Evolutionary conservation across 2,329 filamentous ascomycete species (phyloP).

Genomic region (Podosphaera aphanis): DNA sequence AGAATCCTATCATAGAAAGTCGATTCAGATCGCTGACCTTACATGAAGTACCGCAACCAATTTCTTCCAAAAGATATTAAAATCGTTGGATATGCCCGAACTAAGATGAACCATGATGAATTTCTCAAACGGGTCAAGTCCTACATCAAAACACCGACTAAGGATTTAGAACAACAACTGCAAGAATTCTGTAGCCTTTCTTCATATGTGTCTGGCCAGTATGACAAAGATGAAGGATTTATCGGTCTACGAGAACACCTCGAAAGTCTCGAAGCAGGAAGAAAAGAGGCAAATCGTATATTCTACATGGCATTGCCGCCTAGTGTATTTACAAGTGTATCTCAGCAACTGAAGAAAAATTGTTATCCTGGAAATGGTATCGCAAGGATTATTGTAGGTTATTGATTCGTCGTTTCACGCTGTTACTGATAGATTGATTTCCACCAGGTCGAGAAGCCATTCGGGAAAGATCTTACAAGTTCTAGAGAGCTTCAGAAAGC

Average conservation of each 20-base stretch:
- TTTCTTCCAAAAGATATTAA: constrained; percentile 92
- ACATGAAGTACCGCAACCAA: constrained; percentile 73
- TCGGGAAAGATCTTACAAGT: constrained; percentile 87
- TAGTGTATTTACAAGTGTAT: constrained; percentile 94
- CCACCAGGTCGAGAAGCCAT: constrained; percentile 83
- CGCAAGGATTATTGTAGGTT: constrained; percentile 71
- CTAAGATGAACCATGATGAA: constrained; percentile 96
- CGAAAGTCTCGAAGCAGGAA: constrained; percentile 59
- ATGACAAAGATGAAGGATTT: constrained; percentile 93
- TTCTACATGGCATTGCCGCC: constrained; percentile 99
- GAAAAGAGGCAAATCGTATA: constrained; percentile 66
- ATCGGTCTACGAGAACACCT: constrained; percentile 65
- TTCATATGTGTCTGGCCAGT: constrained; percentile 90
- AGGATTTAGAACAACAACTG: constrained; percentile 88
- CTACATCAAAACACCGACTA: constrained; percentile 96
- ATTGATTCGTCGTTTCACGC: neutral
- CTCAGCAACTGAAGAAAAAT: constrained; percentile 88
- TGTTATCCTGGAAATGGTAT: constrained; percentile 85
- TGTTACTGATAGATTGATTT: constrained; percentile 7
- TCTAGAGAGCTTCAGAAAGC: constrained; percentile 88
- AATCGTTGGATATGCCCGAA: constrained; percentile 96
- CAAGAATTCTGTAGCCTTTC: constrained; percentile 73
- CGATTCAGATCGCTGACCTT: constrained; percentile 3
- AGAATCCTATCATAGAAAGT: constrained; percentile 1
- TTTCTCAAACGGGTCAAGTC: constrained; percentile 86